Evolutionary conservation across 2,329 filamentous ascomycete genomes (phyloP).

Genomic region (Diaporthe vexans): DNA sequence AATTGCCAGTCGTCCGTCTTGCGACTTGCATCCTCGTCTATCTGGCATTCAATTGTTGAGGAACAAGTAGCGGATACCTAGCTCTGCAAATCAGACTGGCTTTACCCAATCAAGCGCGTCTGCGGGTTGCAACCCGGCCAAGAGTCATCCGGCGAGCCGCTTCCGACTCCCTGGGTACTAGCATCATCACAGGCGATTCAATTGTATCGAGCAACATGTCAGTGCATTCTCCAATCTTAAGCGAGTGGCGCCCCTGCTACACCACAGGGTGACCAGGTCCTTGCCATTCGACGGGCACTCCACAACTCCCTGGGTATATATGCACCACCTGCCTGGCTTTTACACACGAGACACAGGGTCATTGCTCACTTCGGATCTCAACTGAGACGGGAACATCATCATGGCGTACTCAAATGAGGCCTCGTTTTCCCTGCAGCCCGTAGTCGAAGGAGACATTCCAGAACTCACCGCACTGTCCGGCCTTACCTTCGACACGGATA

Average conservation of each 20-base stretch:
- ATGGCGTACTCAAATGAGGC: not conserved
- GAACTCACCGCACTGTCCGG: conserved; percentile 49
- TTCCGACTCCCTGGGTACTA: not conserved
- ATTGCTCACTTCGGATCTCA: not conserved
- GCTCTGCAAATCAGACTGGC: not conserved
- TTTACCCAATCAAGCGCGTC: conserved; percentile 9
- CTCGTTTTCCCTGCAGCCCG: conserved; percentile 33
- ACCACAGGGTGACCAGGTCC: not conserved
- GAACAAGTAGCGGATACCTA: not conserved
- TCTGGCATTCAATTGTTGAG: too few species aligned
- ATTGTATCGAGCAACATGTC: not conserved
- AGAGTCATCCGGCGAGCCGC: conserved; percentile 17
- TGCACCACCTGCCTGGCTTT: too few species aligned
- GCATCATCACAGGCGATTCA: not conserved
- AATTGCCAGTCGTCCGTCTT: too few species aligned
- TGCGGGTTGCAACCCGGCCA: conserved; percentile 14
- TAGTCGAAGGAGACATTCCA: conserved; percentile 47
- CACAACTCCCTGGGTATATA: not conserved
- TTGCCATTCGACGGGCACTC: not conserved
- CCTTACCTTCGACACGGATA: conserved; percentile 50
- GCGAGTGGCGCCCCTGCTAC: not conserved
- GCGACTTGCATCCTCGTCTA: too few species aligned
- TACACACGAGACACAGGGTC: not conserved
- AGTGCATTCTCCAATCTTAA: not conserved
- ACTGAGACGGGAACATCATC: too few species aligned